phyloP scores from a whole-genome alignment of 2,329 filamentous ascomycete genomes.

The Sporothrix sp. region DNA sequence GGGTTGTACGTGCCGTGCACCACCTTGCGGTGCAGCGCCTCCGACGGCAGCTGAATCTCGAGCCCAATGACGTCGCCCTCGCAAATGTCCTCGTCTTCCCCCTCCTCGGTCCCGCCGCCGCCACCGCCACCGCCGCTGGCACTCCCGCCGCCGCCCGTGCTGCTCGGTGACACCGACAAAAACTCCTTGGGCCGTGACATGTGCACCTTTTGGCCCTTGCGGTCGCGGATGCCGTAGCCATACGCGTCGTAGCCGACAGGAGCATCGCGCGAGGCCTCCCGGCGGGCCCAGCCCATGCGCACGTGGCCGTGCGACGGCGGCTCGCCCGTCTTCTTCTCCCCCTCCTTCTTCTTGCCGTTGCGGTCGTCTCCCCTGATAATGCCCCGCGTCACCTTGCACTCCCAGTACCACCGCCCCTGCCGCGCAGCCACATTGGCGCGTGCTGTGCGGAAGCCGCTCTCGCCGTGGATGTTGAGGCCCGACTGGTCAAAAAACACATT shows the following conservation, averaged over 20 bases:
- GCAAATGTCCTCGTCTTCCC: constrained; percentile 57
- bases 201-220: constrained; percentile 82
- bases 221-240: constrained; percentile 86
- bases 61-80: constrained; percentile 93
- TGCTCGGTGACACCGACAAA: constrained; percentile 11
- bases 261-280: constrained; percentile 72
- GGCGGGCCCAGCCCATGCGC: constrained; percentile 75
- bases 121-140: neutral
- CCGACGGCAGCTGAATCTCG: constrained; percentile 80
- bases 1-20: constrained; percentile 83
- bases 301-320: constrained; percentile 52
- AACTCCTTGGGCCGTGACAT: constrained; percentile 91
- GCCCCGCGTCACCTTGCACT: constrained; percentile 79
- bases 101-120: neutral
- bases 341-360: neutral
- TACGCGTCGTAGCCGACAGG: constrained; percentile 85
- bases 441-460: constrained; percentile 86
- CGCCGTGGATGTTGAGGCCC: constrained; percentile 71
- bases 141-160: neutral
- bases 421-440: constrained; percentile 83
- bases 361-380: constrained; percentile 42
- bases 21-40: constrained; percentile 78
- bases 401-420: constrained; percentile 88
- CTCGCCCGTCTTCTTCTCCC: constrained; percentile 25
- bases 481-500: constrained; percentile 74